phyloP scores from a whole-genome alignment of 2,329 filamentous ascomycete genomes.

The Tolypocladium capitatum region DNA sequence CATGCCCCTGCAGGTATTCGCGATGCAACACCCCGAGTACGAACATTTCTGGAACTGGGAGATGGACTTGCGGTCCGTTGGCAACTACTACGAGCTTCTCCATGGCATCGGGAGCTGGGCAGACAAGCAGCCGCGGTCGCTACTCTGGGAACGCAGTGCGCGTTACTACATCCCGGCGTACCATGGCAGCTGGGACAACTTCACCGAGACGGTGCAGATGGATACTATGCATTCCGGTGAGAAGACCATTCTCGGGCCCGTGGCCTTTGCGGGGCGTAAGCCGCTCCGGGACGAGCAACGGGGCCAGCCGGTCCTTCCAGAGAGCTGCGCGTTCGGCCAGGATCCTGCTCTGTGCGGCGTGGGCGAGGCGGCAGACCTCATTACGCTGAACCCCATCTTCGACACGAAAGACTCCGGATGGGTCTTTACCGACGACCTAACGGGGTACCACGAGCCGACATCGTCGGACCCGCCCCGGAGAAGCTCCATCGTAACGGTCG shows the following conservation, averaged over 20 bases:
- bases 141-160: constrained; percentile 65
- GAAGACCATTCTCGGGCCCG: constrained; percentile 57
- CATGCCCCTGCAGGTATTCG: constrained; percentile 51
- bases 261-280: constrained; percentile 33
- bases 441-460: constrained; percentile 48
- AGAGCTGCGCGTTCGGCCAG: constrained; percentile 38
- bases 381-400: constrained; percentile 67
- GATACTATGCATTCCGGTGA: constrained; percentile 41
- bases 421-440: constrained; percentile 58
- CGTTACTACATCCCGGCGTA: constrained; percentile 63
- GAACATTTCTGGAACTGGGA: constrained; percentile 60
- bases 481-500: constrained; percentile 58
- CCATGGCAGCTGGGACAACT: constrained; percentile 62
- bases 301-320: constrained; percentile 39
- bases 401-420: constrained; percentile 58
- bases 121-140: constrained; percentile 51
- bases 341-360: constrained; percentile 47
- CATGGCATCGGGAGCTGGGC: constrained; percentile 54
- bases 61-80: constrained; percentile 53
- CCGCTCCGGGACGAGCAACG: constrained; percentile 37
- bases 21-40: constrained; percentile 49
- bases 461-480: constrained; percentile 40
- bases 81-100: constrained; percentile 62
- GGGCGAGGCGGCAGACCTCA: constrained; percentile 60
- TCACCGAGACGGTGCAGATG: constrained; percentile 48